Conservation (phyloP, 2,329 filamentous ascomycete species). For the Monosporascus cannonballus region DNA sequence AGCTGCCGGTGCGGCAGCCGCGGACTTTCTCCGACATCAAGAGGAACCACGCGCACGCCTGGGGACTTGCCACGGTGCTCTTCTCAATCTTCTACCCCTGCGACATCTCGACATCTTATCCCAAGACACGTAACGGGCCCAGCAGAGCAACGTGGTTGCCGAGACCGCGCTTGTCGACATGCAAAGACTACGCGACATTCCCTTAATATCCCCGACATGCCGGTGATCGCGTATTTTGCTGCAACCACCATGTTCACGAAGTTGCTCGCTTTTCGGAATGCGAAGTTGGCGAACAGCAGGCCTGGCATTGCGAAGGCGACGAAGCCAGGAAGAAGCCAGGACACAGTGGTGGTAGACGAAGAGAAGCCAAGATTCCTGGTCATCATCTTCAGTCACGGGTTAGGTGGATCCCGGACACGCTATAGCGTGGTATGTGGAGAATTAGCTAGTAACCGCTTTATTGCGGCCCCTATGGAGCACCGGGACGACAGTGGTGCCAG, state of each 20-base stretch:
- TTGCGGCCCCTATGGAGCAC: conserved; percentile 60
- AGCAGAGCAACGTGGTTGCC: conserved; percentile 58
- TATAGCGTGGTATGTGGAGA: conserved; percentile 60
- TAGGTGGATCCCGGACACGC: conserved; percentile 57
- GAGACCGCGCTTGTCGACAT: conserved; percentile 47
- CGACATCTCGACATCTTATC: conserved; percentile 32
- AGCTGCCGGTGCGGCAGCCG: conserved; percentile 47
- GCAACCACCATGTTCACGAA: conserved; percentile 58
- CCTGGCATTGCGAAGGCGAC: conserved; percentile 29
- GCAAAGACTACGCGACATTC: conserved; percentile 58
- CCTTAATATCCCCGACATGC: conserved; percentile 41
- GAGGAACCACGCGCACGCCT: conserved; percentile 30
- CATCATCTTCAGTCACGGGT: conserved; percentile 60
- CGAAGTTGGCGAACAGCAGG: conserved; percentile 49
- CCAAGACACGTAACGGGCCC: conserved; percentile 35
- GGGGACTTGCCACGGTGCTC: conserved; percentile 49
- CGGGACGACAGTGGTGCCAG: conserved; percentile 58
- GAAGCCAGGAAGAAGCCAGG: conserved; percentile 13
- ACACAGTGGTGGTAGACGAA: conserved; percentile 7
- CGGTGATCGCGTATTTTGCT: conserved; percentile 47
- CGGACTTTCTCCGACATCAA: conserved; percentile 35
- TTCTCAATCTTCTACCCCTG: conserved; percentile 62
- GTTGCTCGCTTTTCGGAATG: conserved; percentile 57
- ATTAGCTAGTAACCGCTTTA: conserved; percentile 59
- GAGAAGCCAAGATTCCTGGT: conserved; percentile 48